Percentiles rank a stretch among this genome's conserved stretches.
phyloP scores from a whole-genome alignment of 1,139 yeast genomes.

The Suhomyces anneliseae region DNA sequence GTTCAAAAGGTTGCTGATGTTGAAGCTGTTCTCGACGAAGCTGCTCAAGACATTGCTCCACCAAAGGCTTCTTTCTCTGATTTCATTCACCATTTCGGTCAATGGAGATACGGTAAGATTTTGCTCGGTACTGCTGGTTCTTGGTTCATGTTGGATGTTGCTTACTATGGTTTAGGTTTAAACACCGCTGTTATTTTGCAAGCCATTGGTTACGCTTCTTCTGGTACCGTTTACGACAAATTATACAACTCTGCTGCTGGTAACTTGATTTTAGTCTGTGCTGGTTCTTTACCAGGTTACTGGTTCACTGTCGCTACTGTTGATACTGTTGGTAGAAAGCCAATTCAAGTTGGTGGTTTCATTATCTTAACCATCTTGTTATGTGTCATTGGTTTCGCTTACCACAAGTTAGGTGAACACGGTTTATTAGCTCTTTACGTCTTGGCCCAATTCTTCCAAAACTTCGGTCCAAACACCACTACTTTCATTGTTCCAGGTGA shows the following conservation, averaged over 20 bases:
- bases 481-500: constrained; percentile 97
- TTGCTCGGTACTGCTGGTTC: constrained; percentile 93
- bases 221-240: constrained; percentile 58
- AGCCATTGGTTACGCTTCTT: constrained; percentile 70
- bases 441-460: constrained; percentile 79
- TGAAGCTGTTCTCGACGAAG: constrained; percentile 52
- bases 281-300: constrained; percentile 91
- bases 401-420: constrained; percentile 59
- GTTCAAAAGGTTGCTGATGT: constrained; percentile 58
- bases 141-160: constrained; percentile 96
- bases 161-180: constrained; percentile 86
- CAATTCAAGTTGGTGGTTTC: constrained; percentile 76
- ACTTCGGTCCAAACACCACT: constrained; percentile 94
- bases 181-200: constrained; percentile 78
- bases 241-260: constrained; percentile 80
- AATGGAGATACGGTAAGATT: constrained; percentile 86
- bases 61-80: constrained; percentile 62
- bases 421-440: constrained; percentile 76
- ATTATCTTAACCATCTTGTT: constrained; percentile 63
- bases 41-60: constrained; percentile 46
- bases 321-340: constrained; percentile 79
- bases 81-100: constrained; percentile 69
- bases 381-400: constrained; percentile 77
- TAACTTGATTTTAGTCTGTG: constrained; percentile 85
- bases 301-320: constrained; percentile 78